These are phyloP conservation scores for Sphaerobolus stellatus DNA, from an alignment of 1,284 basidiomycete genomes.

Conservation along the genomic window DNA sequence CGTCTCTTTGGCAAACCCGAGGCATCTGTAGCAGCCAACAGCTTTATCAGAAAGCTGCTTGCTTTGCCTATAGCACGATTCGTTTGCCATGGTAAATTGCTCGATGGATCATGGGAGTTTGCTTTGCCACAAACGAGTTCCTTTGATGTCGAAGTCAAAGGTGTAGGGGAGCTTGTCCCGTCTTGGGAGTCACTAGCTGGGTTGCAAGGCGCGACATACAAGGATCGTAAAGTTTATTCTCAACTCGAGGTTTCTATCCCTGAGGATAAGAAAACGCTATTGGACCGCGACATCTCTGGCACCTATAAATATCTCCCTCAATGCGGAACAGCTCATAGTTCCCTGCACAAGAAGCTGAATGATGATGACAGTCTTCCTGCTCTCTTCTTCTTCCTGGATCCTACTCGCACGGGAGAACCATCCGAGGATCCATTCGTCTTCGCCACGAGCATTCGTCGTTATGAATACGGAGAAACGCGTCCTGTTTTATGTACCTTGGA, in stretches of 20 bases:
- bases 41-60: slow-evolving; percentile 74
- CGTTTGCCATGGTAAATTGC: slow-evolving; percentile 53
- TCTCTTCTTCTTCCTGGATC: slow-evolving; percentile 83
- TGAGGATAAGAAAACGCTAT: slow-evolving; percentile 43
- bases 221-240: slow-evolving; percentile 68
- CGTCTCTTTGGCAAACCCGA: slow-evolving; percentile 74
- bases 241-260: slow-evolving; percentile 63
- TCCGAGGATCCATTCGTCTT: slow-evolving; percentile 80
- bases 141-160: slow-evolving; percentile 62
- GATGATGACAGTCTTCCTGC: slow-evolving; percentile 53
- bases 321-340: slow-evolving; percentile 87
- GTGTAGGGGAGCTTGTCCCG: slow-evolving; percentile 70
- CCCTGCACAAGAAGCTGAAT: slow-evolving; percentile 70
- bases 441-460: slow-evolving; percentile 71
- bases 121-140: slow-evolving; percentile 66
- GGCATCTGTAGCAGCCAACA: slow-evolving; percentile 71
- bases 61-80: slow-evolving; percentile 81
- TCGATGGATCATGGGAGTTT: slow-evolving; percentile 80
- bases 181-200: slow-evolving; percentile 87
- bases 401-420: slow-evolving; percentile 74
- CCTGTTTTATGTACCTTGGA: slow-evolving; percentile 73
- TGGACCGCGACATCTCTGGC: slow-evolving; percentile 84
- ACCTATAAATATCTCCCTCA: slow-evolving; percentile 77
- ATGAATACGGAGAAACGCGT: slow-evolving; percentile 78
- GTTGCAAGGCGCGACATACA: slow-evolving; percentile 64